Base-by-base conservation (phyloP, 1,284 basidiomycete genomes). In the Melampsora americana region DNA sequence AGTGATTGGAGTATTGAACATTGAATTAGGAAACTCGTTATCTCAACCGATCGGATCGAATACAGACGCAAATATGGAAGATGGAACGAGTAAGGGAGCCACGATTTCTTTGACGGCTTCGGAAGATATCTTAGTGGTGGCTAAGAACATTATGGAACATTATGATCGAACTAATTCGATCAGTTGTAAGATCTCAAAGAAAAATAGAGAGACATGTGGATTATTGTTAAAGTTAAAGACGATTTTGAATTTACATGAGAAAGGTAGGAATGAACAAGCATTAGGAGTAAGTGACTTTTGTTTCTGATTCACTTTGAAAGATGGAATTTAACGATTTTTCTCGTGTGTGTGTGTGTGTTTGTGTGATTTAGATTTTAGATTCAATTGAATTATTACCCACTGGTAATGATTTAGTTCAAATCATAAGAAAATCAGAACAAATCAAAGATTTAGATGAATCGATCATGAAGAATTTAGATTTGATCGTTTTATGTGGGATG, bases 401-500 rank as follows among this genome's bases (percentile, higher is more conserved):
- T 71, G 89, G 91, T 77, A 89, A 89, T 14, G 95, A 98, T 80
- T 87, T 95, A 7, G 88, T 89, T 16, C 89, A 90, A 80, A 93
- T 95, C 80, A 93, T 92, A 44, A 87, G 90, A 74, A 88, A 90
- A 76, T 92, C 93, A 5, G 92, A 96, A 81, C 91, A 94, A 80
- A 95, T 97, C 85, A 90, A 90, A 82, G 88, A 91, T 53, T 90
- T 96, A 77, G 93, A 97, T 81, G 86, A 87, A 77, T 87, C 90
- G 5, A 86, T 98, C 80, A 91, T 95, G 79, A 88, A 90, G 78
- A 98, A 96, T 84, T 85, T 98, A 81, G 92, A 93, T 81, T 88
- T 89, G 5, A 91, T 96, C 82, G 87, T 98, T 50, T 88, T 93
- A 35, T 88, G 95, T 71, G 91, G 92, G n/a, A 99, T 98, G 95